Conservation (phyloP, 2,329 filamentous ascomycete genomes). For the Diaporthe sp. region DNA sequence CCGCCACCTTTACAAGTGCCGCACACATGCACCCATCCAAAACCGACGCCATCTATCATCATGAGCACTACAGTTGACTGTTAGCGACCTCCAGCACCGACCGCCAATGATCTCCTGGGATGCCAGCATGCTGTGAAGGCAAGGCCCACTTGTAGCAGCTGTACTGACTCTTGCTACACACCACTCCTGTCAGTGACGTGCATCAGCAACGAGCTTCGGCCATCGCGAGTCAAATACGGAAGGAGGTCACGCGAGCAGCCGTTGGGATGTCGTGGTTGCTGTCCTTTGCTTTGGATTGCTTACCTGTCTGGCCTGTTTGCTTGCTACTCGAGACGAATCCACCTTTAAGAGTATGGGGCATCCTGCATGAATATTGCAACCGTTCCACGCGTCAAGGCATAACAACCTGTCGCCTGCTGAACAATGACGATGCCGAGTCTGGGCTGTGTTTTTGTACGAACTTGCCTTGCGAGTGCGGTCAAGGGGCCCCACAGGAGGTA, state of each 20-base stretch:
- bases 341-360: not conserved
- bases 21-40: not conserved
- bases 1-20: too few relatives aligned
- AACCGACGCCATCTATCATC: not conserved
- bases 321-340: not conserved
- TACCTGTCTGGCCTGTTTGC: not conserved
- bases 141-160: not conserved
- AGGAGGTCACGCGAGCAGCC: conserved; percentile 35
- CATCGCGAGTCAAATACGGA: conserved; percentile 18
- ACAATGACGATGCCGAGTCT: not conserved
- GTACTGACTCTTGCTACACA: conserved; percentile 17
- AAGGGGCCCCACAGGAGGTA: not conserved
- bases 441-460: not conserved
- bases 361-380: conserved; percentile 19
- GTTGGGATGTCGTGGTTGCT: not conserved
- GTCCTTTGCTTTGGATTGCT: not conserved
- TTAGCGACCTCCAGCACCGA: not conserved
- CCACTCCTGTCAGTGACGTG: conserved; percentile 1
- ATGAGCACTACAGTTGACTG: too few relatives aligned
- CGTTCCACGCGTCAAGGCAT: not conserved
- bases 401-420: not conserved
- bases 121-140: not conserved
- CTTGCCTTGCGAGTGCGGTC: not conserved
- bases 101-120: not conserved
- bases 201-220: not conserved